Evolutionary conservation across 2,329 filamentous ascomycete species (phyloP), one percentile per base, ranked within the genome.

Genomic region (Aspergillus ibericus): DNA sequence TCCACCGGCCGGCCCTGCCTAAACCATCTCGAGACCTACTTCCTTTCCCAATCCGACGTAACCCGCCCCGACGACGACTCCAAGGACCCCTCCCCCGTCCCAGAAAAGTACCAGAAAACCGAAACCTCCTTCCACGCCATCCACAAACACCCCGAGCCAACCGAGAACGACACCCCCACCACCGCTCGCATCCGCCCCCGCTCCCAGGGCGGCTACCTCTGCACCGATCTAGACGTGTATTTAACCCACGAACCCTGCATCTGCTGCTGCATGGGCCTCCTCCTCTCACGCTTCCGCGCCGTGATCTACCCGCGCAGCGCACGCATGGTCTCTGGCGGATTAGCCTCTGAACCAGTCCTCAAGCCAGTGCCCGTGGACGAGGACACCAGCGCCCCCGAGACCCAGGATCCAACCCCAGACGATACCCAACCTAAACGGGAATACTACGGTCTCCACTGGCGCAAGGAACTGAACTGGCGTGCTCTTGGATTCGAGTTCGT

Each of bases 211-310:
- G 93, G 93, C 54, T 99, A 99, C 73, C 86, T 99, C 18, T 98
- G 93, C 77, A 92, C 96, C 65, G 91, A 92, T 55, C 83, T 99
- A 29, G 93, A 98, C 75, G 85, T 99, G 57, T 98, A 97, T 77
- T 82, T 96, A 60, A 96, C 93, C 2, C 93, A 98, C 71, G 95
- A 99, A 77, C 95, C 95, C 5, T 99, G 95, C 72, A 85, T 96
- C 60, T 96, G 96, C 85, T 99, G 95, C 77, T 92, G 90, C 35
- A 98, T 98, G 95, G 95, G 91, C 1, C 89, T 98, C 66, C 82
- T 98, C 20, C 93, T 98, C 72, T 97, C 93, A 8, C 86, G 95
- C 52, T 96, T 99, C 82, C 88, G 91, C 46, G 88, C 89, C 54
- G 90, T 93, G 53, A 83, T 96, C 38, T 96, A 96, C 76, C 68